These are phyloP conservation scores for Stylonectria norvegica DNA, from an alignment of 2,329 filamentous ascomycete genomes.

Conservation along the genomic window DNA sequence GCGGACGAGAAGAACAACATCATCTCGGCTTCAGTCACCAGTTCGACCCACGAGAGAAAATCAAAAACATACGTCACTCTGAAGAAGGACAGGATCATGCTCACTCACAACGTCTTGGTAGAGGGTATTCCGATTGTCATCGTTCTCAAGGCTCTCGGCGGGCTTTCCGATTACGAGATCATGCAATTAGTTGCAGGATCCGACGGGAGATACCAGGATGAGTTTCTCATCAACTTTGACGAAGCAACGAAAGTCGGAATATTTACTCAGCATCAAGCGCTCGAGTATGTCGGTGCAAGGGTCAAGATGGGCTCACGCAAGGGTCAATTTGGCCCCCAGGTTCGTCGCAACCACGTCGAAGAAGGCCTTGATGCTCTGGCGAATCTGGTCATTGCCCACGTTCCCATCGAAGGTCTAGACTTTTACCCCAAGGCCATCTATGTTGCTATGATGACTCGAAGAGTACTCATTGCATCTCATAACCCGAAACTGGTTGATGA, in stretches of 20 bases:
- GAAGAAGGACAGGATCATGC: slow-evolving; percentile 86
- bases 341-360: slow-evolving; percentile 76
- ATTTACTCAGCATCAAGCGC: slow-evolving; percentile 88
- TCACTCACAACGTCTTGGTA: slow-evolving; percentile 88
- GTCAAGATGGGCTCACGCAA: slow-evolving; percentile 81
- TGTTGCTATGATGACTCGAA: slow-evolving; percentile 94
- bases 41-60: slow-evolving; percentile 95
- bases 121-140: slow-evolving; percentile 96
- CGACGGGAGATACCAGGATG: slow-evolving; percentile 86
- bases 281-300: slow-evolving; percentile 84
- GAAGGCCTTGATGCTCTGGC: slow-evolving; percentile 91
- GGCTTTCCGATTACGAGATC: slow-evolving; percentile 93
- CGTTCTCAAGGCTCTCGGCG: slow-evolving; percentile 86
- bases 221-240: slow-evolving; percentile 93
- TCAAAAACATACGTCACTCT: slow-evolving; percentile 95
- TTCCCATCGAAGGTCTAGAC: slow-evolving; percentile 85
- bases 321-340: slow-evolving; percentile 50
- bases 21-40: slow-evolving; percentile 93
- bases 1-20: slow-evolving; percentile 87
- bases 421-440: slow-evolving; percentile 98
- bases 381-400: slow-evolving; percentile 90
- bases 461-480: slow-evolving; percentile 89
- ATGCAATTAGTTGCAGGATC: slow-evolving; percentile 84
- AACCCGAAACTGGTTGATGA: slow-evolving; percentile 90
- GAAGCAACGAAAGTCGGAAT: slow-evolving; percentile 80